Base-by-base conservation (phyloP, 106 monocot species). In the Ottelia alismoides region DNA sequence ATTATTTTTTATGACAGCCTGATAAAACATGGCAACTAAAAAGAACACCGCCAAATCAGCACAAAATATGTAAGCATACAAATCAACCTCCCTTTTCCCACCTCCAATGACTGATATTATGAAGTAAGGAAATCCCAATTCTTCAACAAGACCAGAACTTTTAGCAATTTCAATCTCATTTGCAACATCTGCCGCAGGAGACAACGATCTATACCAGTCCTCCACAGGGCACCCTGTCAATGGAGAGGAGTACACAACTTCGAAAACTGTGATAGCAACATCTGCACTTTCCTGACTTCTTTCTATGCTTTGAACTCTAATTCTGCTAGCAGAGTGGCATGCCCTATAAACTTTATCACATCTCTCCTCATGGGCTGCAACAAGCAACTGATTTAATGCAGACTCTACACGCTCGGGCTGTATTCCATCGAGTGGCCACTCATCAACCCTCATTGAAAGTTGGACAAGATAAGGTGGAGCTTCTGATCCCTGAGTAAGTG, bases 31-130 rank as follows among this genome's bases (percentile, higher is more conserved):
- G 17, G 89, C 85, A 52, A 89, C 85, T 48, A 96, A 64, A 71
- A 96, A 96, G 67, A 88, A 96, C 58, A 89, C 96, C 27, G 88
- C 82, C 65, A 96, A 82, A 60, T 96, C 96, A 63, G 88, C 88
- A 53, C 96, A 78, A 82, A 96, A 96, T 47, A 85, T 78, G 61
- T 89, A 96, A 22, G 96, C 84, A 62, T 96, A 96, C 29, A 96
- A 57, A 64, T 96, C 96, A 53, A 96, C 30, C 65, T 96, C 88
- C 57, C 72, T 80, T 74, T 79, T 96, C 0, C 88, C 88, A 9
- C 94, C 88, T 26, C 84, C 88, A 70, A 96, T 85, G 31, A 96
- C 84, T 45, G 88, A 96, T 62, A 84, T 70, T 30, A 96, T 57
- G 20, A 76, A 81, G 60, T 88, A 88, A 28, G 88, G 81, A 19